phyloP scores from a whole-genome alignment of 257 asterid species.

The Solanum etuberosum region DNA sequence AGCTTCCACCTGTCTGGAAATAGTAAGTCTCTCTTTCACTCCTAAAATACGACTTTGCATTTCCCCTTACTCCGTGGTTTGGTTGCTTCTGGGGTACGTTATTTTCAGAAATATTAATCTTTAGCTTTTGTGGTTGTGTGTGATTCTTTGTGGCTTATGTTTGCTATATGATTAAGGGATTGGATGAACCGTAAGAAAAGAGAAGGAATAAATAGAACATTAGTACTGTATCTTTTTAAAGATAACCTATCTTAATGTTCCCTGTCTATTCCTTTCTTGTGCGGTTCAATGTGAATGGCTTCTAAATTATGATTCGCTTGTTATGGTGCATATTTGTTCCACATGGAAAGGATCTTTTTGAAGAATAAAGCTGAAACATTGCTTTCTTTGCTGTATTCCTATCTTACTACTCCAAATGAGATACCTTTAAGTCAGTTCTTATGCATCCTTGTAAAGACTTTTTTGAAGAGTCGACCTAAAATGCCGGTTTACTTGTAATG shows the following conservation, averaged over 20 bases:
- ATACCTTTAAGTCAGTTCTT: not conserved
- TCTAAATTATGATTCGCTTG: not conserved
- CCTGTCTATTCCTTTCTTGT: not conserved
- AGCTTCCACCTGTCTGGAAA: conserved; percentile 21
- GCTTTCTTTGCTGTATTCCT: not conserved
- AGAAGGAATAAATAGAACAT: not conserved
- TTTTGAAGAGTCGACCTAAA: not conserved
- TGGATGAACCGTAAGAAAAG: not conserved
- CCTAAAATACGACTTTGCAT: not conserved
- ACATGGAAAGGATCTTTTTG: not conserved
- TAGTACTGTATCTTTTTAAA: not conserved
- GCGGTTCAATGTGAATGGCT: not conserved
- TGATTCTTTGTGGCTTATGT: not conserved
- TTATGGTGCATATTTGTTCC: not conserved
- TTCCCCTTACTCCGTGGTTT: not conserved
- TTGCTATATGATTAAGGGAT: not conserved
- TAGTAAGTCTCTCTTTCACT: conserved; percentile 24
- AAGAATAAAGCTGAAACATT: not conserved
- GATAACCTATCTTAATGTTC: not conserved
- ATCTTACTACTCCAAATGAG: not conserved
- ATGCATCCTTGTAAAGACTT: not conserved
- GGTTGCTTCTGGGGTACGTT: not conserved
- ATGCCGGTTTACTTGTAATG: not conserved
- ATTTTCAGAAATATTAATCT: not conserved
- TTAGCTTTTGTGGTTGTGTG: not conserved